Conservation (phyloP, 768 basidiomycete genomes). For the Rhodocollybia butyracea region DNA sequence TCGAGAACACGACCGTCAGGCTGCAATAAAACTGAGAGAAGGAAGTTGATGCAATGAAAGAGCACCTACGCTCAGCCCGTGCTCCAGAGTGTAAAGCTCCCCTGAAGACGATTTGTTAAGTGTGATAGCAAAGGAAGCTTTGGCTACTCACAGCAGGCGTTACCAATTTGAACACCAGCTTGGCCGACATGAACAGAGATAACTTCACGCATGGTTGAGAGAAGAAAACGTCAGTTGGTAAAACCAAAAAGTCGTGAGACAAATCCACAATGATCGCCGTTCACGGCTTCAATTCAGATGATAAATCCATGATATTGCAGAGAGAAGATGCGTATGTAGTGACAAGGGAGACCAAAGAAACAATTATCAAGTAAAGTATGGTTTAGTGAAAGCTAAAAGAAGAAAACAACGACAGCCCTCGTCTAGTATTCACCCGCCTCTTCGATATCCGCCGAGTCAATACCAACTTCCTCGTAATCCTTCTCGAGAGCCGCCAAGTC, state of each 20-base stretch:
- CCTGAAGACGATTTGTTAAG: slow-evolving; percentile 42
- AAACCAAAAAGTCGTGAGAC: neutral
- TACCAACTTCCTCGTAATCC: slow-evolving; percentile 89
- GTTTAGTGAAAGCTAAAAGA: neutral
- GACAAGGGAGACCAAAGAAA: neutral
- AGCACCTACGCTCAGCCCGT: slow-evolving; percentile 83
- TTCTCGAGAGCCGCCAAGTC: slow-evolving; percentile 97
- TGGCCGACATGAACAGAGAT: slow-evolving; percentile 97
- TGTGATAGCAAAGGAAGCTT: slow-evolving; percentile 9
- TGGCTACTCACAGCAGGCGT: slow-evolving; percentile 83
- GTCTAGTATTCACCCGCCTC: slow-evolving; percentile 60
- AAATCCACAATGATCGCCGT: neutral
- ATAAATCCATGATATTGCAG: neutral
- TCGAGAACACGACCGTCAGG: slow-evolving; percentile 87
- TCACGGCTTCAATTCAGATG: neutral
- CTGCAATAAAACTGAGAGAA: slow-evolving; percentile 37
- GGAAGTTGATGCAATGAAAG: neutral
- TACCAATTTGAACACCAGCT: slow-evolving; percentile 92
- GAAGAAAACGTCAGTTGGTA: neutral
- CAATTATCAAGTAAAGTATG: slow-evolving; percentile 2
- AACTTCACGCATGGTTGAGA: slow-evolving; percentile 73
- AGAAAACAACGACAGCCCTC: neutral
- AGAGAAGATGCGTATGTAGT: neutral
- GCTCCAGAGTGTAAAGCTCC: slow-evolving; percentile 98
- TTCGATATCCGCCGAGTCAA: slow-evolving; percentile 71